Base-by-base conservation (phyloP, 75 land plant genomes). In the Gnetum montanum region DNA sequence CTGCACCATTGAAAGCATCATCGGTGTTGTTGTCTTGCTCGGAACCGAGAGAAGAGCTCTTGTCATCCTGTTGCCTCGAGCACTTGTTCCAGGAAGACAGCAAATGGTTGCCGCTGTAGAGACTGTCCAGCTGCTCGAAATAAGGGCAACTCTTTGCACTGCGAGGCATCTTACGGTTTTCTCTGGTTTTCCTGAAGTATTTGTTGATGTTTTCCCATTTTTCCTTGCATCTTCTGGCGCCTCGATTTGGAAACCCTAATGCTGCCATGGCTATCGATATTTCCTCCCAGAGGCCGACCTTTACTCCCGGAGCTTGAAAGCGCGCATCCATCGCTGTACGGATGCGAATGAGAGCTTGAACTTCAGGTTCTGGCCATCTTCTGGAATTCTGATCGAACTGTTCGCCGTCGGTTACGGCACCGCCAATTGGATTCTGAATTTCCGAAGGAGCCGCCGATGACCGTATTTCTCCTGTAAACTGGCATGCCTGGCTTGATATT, bases 171-270 rank as follows among this genome's bases (percentile, higher is more conserved):
- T 69, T 77, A 8, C 60, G 70, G 58, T 59, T 77, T 4, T 69
- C 77, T 31, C 64, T 77, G 4, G 79, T 60, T 68, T 71, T 84
- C 62, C 75, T 79, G 71, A 84, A 80, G 71, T 88, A 88, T 64
- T 88, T 84, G 74, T 84, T 88, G 63, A 88, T 79, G 46, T 83
- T 86, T 54, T 88, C 93, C 93, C 93, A 88, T 60, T 84, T 88
- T 67, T 88, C 85, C 57, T 84, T 84, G 71, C 93, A 88, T 54
- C 76, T 64, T 76, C 72, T 80, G 11, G 88, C 61, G 49, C 67
- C 71, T 16, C 93, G 59, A 4, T 49, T 40, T n/a, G n/a, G n/a
- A 46, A 73, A 88, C 4, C 93, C 93, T 46, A 84, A 18, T 20
- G 33, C 37, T 1, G 49, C 43, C 84, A 88, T 73, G 3, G 44